Percentiles rank a stretch among this genome's conserved stretches.
These are phyloP conservation scores for Cytidiella melzeri DNA, from an alignment of 768 basidiomycete species.

Conservation along the genomic window DNA sequence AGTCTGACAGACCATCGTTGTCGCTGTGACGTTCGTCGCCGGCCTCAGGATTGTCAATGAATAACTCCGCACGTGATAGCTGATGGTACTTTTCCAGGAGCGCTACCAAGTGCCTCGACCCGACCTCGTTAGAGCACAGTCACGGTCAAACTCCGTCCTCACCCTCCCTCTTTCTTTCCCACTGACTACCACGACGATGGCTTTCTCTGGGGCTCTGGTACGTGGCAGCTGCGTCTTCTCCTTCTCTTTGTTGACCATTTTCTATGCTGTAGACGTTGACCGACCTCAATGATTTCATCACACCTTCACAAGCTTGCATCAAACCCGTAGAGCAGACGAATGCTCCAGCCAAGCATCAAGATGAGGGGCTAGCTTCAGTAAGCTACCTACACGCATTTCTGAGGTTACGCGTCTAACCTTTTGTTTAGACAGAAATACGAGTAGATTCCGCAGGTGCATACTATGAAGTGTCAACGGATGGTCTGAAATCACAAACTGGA, in stretches of 20 bases:
- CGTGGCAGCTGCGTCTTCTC: too few species aligned
- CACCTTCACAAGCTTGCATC: slow-evolving; percentile 95
- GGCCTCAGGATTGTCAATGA: too few species aligned
- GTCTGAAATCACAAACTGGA: slow-evolving; percentile 15
- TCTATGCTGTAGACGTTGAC: slow-evolving; percentile 63
- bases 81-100: too few species aligned
- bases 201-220: slow-evolving; percentile 84
- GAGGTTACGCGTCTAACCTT: slow-evolving; percentile 17
- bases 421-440: slow-evolving; percentile 79
- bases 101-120: too few species aligned
- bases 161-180: slow-evolving; percentile 2
- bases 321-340: slow-evolving; percentile 76
- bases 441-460: slow-evolving; percentile 84
- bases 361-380: slow-evolving; percentile 39
- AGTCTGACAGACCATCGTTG: slow-evolving; percentile 8
- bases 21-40: slow-evolving; percentile 6
- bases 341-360: slow-evolving; percentile 32
- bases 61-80: too few species aligned
- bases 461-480: slow-evolving; percentile 63
- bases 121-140: background rate
- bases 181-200: slow-evolving; percentile 40
- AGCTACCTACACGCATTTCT: slow-evolving; percentile 9
- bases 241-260: background rate
- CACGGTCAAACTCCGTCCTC: background rate
- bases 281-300: slow-evolving; percentile 95